Evolutionary conservation across 1,284 basidiomycete species (phyloP).

Genomic region (Termitomyces sp.): DNA sequence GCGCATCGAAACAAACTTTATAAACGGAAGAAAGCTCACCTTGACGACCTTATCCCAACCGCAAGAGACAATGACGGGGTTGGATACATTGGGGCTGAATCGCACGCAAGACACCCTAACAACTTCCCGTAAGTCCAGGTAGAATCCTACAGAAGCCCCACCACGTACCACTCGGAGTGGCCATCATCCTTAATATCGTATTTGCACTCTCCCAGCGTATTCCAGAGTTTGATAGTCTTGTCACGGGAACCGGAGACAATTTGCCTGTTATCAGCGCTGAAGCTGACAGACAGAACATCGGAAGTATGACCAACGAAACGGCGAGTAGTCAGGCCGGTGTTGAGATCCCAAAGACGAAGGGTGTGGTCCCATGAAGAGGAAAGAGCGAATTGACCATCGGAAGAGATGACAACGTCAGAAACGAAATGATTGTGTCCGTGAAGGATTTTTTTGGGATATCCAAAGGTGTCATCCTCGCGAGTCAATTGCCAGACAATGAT

Average conservation of each 20-base stretch:
- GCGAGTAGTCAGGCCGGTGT: constrained; percentile 90
- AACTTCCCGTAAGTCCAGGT: not conserved
- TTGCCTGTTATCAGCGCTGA: constrained; percentile 97
- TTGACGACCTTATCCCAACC: constrained; percentile 99
- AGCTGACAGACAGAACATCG: constrained; percentile 96
- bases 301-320: constrained; percentile 98
- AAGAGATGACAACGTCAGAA: constrained; percentile 97
- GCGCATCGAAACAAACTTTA: not conserved
- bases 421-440: constrained; percentile 99
- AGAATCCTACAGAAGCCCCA: not conserved
- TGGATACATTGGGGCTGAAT: constrained; percentile 97
- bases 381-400: constrained; percentile 98
- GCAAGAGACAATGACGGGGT: constrained; percentile 98
- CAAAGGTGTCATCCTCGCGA: constrained; percentile 89
- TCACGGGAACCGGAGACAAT: constrained; percentile 99
- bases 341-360: constrained; percentile 98
- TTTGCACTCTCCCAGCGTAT: constrained; percentile 99
- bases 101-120: constrained; percentile 96
- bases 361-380: constrained; percentile 99
- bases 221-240: constrained; percentile 99
- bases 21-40: constrained; percentile 50
- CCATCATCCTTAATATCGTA: constrained; percentile 99
- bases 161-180: constrained; percentile 86
- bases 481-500: constrained; percentile 99
- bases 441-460: constrained; percentile 95